Base-by-base conservation (phyloP, 192 early-diverging fungal species). In the Coemansia sp. region DNA sequence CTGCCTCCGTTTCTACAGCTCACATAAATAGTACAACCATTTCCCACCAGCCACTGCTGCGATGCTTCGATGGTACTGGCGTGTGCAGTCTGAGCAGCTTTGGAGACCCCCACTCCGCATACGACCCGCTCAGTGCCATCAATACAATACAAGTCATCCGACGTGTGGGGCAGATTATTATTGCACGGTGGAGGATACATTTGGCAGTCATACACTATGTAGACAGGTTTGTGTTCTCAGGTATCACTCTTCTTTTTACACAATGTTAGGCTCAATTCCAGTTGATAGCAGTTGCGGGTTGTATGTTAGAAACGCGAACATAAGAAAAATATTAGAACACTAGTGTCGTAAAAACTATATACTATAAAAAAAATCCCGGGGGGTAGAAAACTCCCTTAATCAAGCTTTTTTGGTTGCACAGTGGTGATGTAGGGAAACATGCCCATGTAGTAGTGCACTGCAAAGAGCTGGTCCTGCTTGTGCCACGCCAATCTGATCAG, bases 401-500 rank as follows among this genome's bases (percentile, higher is more conserved):
- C 77, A n/a, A 74, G 22, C 59, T 71, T 80, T 24, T 80, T 80
- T 23, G 77, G 72, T 21, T 61, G 33, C 25, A 36, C 27, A 50
- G 71, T 24, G 14, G 46, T 64, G 25, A 83, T 58, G 21, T 78
- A 61, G 7, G 81, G 81, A 30, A 83, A 31, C 7, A 75, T 11
- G 32, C 76, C 72, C 23, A 68, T 32, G 22, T 50, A 62, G 62
- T 78, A 68, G n/a, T 54, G 51, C 42, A 78, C 50, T 10, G 64
- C 63, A 56, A 70, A 78, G 54, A 78, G 54, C 54, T 72, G 69
- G 67, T 72, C 70, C 23, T 82, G 69, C 32, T 69, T 70, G 30
- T 77, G 64, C 22, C 61, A 66, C 50, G 78, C 72, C 22, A 84
- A 42, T 51, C 72, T 70, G 19, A 80, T 51, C 63, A 80, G 62